Conservation (phyloP, 176 grass and related monocot species). For the Juncus effusus region DNA sequence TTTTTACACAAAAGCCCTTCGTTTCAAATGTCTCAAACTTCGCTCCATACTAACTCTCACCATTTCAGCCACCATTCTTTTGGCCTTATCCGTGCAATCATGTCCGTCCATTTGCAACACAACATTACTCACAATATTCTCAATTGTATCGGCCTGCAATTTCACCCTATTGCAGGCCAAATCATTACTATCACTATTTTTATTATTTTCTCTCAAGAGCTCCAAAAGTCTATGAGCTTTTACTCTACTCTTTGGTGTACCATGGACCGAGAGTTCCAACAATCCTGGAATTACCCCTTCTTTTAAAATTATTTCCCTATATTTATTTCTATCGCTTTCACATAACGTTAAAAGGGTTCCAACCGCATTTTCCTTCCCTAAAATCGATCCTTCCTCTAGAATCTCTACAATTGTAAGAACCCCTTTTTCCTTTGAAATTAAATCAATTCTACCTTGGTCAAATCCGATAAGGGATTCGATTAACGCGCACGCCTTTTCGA, state of each 20-base stretch:
- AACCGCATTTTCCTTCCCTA: slow-evolving; percentile 67
- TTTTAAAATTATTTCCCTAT: slow-evolving; percentile 61
- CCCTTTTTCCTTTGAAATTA: slow-evolving; percentile 59
- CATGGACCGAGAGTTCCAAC: slow-evolving; percentile 78
- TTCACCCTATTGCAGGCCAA: slow-evolving; percentile 43
- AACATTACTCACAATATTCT: slow-evolving; percentile 82
- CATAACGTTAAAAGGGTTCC: slow-evolving; percentile 71
- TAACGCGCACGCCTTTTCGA: slow-evolving; percentile 79
- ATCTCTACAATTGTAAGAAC: slow-evolving; percentile 80
- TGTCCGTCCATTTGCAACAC: slow-evolving; percentile 72
- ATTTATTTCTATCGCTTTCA: slow-evolving; percentile 60
- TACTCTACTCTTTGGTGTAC: slow-evolving; percentile 56
- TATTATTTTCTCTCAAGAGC: slow-evolving; percentile 33
- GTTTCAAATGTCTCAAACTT: slow-evolving; percentile 89
- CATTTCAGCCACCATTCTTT: slow-evolving; percentile 97
- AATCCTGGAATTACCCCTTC: slow-evolving; percentile 88
- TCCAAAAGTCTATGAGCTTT: slow-evolving; percentile 71
- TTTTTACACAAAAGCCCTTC: slow-evolving; percentile 55
- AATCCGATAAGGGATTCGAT: slow-evolving; percentile 67
- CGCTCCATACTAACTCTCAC: slow-evolving; percentile 97
- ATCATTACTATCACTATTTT: slow-evolving; percentile 2
- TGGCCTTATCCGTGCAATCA: slow-evolving; percentile 61
- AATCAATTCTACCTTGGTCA: slow-evolving; percentile 48
- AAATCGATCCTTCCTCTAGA: slow-evolving; percentile 79
- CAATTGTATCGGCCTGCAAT: slow-evolving; percentile 53